These are phyloP conservation scores for Ceratobasidium theobromae DNA, from an alignment of 1,284 basidiomycete species.

Conservation along the genomic window DNA sequence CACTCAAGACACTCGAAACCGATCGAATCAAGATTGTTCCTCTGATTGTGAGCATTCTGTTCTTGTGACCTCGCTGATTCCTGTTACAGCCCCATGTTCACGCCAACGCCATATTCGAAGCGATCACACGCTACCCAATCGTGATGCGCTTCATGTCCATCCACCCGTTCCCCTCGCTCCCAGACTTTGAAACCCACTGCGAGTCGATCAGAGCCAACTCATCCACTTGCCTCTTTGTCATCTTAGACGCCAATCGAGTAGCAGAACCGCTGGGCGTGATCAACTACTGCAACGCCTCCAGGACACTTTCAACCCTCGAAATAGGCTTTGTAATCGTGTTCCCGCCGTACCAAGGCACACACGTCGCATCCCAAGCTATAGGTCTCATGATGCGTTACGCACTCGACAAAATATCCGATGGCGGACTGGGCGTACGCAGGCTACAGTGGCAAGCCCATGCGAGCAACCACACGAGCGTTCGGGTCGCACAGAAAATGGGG, in stretches of 20 bases:
- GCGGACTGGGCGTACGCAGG: conserved; percentile 60
- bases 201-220: conserved; percentile 29
- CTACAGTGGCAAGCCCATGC: conserved; percentile 64
- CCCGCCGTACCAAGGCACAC: conserved; percentile 58
- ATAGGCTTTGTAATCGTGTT: conserved; percentile 40
- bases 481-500: conserved; percentile 59
- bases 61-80: neutral
- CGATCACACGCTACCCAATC: conserved; percentile 25
- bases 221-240: conserved; percentile 35
- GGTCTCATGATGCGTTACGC: conserved; percentile 58
- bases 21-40: conserved; percentile 35
- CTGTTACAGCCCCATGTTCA: conserved; percentile 25
- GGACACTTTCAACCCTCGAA: conserved; percentile 34
- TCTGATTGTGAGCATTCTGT: conserved; percentile 32
- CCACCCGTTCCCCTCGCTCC: neutral
- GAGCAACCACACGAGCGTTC: conserved; percentile 53
- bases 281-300: conserved; percentile 36
- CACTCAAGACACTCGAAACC: conserved; percentile 30
- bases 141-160: conserved; percentile 30
- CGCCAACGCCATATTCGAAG: conserved; percentile 3
- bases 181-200: neutral
- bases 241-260: conserved; percentile 34
- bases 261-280: conserved; percentile 35
- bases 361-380: conserved; percentile 62
- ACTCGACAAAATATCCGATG: conserved; percentile 51